Evolutionary conservation across 257 asterid species (phyloP).

Genomic region (Jasminum sambac): DNA sequence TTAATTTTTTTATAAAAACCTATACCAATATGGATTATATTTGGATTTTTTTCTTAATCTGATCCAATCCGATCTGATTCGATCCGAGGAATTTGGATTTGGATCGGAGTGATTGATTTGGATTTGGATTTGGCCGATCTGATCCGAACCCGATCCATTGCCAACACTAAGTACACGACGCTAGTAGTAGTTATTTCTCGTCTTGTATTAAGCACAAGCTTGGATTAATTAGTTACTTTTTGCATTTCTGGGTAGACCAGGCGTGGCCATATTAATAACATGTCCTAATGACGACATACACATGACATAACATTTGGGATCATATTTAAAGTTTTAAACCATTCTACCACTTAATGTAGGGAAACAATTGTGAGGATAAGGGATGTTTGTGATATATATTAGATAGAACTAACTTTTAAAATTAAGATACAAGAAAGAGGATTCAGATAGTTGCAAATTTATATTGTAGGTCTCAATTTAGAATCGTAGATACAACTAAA

Average conservation of each 20-base stretch:
- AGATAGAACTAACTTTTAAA: too few species aligned
- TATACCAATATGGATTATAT: too few species aligned
- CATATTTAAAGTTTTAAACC: neutral
- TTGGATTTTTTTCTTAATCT: too few species aligned
- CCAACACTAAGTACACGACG: too few species aligned
- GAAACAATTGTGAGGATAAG: neutral
- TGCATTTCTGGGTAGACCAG: constrained; percentile 2
- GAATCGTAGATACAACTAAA: neutral
- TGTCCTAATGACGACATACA: constrained; percentile 18
- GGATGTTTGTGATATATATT: too few species aligned
- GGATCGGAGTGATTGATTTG: too few species aligned
- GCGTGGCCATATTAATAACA: constrained; percentile 27
- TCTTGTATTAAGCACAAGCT: constrained; percentile 7
- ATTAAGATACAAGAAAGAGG: neutral
- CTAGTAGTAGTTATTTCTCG: neutral
- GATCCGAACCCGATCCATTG: too few species aligned
- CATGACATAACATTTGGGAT: neutral
- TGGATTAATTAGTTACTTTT: constrained; percentile 9
- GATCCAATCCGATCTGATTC: too few species aligned
- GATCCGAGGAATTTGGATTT: too few species aligned
- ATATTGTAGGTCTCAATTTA: neutral
- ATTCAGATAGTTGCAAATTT: too few species aligned
- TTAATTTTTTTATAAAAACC: too few species aligned
- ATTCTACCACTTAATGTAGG: neutral
- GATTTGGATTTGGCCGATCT: too few species aligned